Percentiles rank a stretch among this genome's conserved stretches.
These are phyloP conservation scores for Yamadazyma olivae DNA, from an alignment of 805 yeast genomes.

Conservation along the genomic window DNA sequence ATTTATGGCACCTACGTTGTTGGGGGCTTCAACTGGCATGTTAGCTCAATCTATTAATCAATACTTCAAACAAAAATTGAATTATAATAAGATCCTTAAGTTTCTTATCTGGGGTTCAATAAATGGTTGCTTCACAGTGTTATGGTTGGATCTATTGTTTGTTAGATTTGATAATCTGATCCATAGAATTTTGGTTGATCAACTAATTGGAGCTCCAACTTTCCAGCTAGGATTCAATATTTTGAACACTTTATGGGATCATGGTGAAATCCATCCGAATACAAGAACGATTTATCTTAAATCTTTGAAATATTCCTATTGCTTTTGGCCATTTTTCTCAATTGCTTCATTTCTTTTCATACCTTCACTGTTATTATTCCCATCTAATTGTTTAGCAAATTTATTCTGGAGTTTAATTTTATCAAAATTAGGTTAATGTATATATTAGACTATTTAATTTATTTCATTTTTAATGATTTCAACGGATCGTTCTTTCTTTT, in stretches of 20 bases:
- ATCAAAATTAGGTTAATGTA: conserved; percentile 24
- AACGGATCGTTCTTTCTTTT: conserved; percentile 59
- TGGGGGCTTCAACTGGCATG: conserved; percentile 40
- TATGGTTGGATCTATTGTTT: conserved; percentile 53
- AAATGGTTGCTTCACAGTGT: conserved; percentile 52
- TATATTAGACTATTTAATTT: background rate
- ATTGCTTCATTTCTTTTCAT: conserved; percentile 46
- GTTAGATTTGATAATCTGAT: conserved; percentile 29
- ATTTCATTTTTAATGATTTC: conserved; percentile 38
- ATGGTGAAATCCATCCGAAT: conserved; percentile 32
- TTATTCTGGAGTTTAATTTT: conserved; percentile 55
- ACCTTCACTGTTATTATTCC: conserved; percentile 51
- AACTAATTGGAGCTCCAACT: conserved; percentile 49
- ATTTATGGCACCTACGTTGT: conserved; percentile 33
- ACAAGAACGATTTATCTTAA: conserved; percentile 40
- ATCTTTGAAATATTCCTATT: conserved; percentile 49
- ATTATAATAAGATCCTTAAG: conserved; percentile 34
- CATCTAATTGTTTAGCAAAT: conserved; percentile 54
- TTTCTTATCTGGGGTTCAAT: conserved; percentile 59
- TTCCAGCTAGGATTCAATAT: conserved; percentile 53
- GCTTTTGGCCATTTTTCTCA: conserved; percentile 61
- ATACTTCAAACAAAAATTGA: conserved; percentile 28
- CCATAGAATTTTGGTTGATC: conserved; percentile 49
- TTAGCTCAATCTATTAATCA: conserved; percentile 42
- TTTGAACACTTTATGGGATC: conserved; percentile 56